phyloP scores from a whole-genome alignment of 139 green algal species.

The Micractinium sp. region DNA sequence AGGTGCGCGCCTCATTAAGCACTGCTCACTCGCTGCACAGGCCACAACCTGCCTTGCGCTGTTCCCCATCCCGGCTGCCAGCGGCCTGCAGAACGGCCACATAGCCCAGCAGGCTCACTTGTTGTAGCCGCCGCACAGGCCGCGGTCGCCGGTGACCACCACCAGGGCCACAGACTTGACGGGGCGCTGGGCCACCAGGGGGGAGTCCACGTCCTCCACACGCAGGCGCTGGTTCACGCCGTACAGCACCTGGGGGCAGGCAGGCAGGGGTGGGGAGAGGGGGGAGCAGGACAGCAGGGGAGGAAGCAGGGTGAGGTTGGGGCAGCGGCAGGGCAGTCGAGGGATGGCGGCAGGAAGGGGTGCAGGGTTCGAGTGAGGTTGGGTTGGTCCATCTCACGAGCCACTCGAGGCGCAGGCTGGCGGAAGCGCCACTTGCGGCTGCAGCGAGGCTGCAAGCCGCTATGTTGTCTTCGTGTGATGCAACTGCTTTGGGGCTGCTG shows the following conservation, averaged over 20 bases:
- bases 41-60: background rate
- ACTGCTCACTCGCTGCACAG: background rate
- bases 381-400: no score
- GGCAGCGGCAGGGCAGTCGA: background rate
- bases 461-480: no score
- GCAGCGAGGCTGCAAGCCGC: no score
- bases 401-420: no score
- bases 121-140: constrained; percentile 99
- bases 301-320: background rate
- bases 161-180: constrained; percentile 96
- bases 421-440: no score
- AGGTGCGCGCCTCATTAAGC: no score
- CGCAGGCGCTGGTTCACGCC: constrained; percentile 96
- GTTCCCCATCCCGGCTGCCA: no score
- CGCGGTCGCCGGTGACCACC: constrained; percentile 94
- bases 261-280: background rate
- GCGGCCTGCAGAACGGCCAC: no score
- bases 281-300: background rate
- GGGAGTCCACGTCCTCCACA: constrained; percentile 97
- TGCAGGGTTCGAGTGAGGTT: no score
- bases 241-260: constrained; percentile 87
- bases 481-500: no score
- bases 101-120: constrained; percentile 22
- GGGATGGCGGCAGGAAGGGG: no score
- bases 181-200: constrained; percentile 89